phyloP scores from a whole-genome alignment of 495 filamentous ascomycete species.

The Hypoxylon crocopeplum region DNA sequence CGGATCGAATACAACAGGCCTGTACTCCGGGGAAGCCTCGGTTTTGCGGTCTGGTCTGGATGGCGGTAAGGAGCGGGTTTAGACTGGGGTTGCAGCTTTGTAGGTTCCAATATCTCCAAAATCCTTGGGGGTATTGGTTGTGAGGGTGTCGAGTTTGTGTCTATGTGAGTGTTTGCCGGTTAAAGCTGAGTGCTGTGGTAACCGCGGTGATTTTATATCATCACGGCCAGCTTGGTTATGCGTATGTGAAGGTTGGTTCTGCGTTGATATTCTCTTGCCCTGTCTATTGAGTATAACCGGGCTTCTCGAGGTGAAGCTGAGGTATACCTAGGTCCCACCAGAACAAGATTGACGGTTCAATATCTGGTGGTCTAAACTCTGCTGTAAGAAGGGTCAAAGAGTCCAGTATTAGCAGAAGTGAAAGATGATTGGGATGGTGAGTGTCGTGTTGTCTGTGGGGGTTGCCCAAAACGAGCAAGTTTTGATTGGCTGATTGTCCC shows the following conservation, averaged over 20 bases:
- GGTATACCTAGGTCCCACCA: constrained; percentile 22
- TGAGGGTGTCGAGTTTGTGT: too few relatives aligned
- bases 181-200: too few relatives aligned
- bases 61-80: too few relatives aligned
- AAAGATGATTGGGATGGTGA: constrained; percentile 40
- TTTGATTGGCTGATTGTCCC: constrained; percentile 52
- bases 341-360: constrained; percentile 11
- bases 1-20: constrained; percentile 6
- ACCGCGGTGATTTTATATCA: too few relatives aligned
- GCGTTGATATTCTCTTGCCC: too few relatives aligned
- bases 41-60: constrained; percentile 17
- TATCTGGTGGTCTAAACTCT: constrained; percentile 13
- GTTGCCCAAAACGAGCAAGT: constrained; percentile 55
- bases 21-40: constrained; percentile 30
- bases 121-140: too few relatives aligned
- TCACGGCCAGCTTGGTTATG: too few relatives aligned
- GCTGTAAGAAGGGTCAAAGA: constrained; percentile 15
- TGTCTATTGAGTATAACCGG: neutral
- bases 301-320: constrained; percentile 15
- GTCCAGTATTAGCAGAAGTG: constrained; percentile 28
- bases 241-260: too few relatives aligned
- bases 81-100: too few relatives aligned
- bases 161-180: too few relatives aligned
- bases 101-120: too few relatives aligned
- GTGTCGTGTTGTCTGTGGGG: constrained; percentile 50